Base-by-base conservation (phyloP, 305 asterid genomes). In the Solanum hybrid region DNA sequence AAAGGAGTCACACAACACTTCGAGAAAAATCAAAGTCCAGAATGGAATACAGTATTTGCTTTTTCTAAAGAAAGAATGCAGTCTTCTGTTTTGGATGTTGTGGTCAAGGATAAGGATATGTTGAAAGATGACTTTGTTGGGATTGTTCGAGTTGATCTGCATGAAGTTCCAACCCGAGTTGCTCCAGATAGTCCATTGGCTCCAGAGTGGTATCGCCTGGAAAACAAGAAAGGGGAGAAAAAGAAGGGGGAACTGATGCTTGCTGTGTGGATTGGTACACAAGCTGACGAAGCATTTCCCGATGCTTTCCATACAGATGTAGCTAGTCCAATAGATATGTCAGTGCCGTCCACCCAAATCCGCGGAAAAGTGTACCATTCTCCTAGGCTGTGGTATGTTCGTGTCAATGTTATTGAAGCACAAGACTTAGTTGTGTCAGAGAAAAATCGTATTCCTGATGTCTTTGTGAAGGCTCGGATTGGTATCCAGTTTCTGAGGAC, bases 111-210 rank as follows among this genome's bases (percentile, higher is more conserved):
- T 87, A 96, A 97, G 92, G 95, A 96, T 88, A 93, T 93, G 93
- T 12, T 96, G 87, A 95, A 94, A 91, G 98, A 96, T 91, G 99
- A 95, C 35, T 94, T 95, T 73, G 93, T 95, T 87, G 99, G 99
- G 74, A 89, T 86, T 83, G 92, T 97, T 74, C 91, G 95, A 26
- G 90, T 96, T 74, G 98, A 97, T 88, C 95, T 96, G 84, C 94
- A 90, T 16, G 99, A 97, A 67, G 92, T 97, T 89, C 99, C 99
- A 67, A 93, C 93, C 3, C 92, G 98, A 36, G 99, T 97, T 24
- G 98, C 98, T 20, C 99, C 99, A 0, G 99, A 97, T 90, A 96
- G 99, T 92, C 99, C 99, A 11, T 92, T 97, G 93, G 99, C 99
- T 89, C 99, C 99, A 34, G 96, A 96, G 88, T 97, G 99, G 99